Conservation (phyloP, 352 stramenopile genomes). For the Phytophthora tentaculata region DNA sequence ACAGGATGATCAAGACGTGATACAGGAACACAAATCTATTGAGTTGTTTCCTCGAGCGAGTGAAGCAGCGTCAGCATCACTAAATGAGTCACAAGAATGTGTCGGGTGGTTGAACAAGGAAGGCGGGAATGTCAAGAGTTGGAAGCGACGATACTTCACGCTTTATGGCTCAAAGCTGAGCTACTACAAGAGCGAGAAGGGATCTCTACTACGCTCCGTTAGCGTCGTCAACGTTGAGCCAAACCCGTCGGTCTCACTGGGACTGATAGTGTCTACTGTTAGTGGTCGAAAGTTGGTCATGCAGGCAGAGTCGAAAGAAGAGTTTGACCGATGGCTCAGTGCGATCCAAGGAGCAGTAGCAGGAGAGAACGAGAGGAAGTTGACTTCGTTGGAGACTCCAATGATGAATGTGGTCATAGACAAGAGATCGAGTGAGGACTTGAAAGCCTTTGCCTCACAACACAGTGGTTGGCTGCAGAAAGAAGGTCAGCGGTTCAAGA, state of each 20-base stretch:
- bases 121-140: constrained; percentile 67
- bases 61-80: constrained; percentile 24
- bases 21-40: constrained; percentile 1
- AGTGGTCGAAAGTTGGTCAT: constrained; percentile 61
- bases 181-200: constrained; percentile 79
- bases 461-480: constrained; percentile 82
- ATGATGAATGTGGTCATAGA: constrained; percentile 17
- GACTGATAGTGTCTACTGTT: constrained; percentile 52
- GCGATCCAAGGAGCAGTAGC: constrained; percentile 45
- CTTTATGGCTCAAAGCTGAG: constrained; percentile 71
- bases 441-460: constrained; percentile 27
- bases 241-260: constrained; percentile 42
- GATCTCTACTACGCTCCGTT: constrained; percentile 55
- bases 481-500: constrained; percentile 79
- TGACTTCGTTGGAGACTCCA: constrained; percentile 9
- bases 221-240: constrained; percentile 47
- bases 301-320: constrained; percentile 64
- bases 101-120: constrained; percentile 78
- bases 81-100: constrained; percentile 43
- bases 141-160: constrained; percentile 81
- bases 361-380: constrained; percentile 12
- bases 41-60: constrained; percentile 18
- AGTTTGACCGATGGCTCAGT: constrained; percentile 68
- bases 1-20: constrained; percentile 20
- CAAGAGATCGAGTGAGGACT: constrained; percentile 26